Conservation (phyloP, 2,329 filamentous ascomycete genomes). For the Xylariaceae sp. region DNA sequence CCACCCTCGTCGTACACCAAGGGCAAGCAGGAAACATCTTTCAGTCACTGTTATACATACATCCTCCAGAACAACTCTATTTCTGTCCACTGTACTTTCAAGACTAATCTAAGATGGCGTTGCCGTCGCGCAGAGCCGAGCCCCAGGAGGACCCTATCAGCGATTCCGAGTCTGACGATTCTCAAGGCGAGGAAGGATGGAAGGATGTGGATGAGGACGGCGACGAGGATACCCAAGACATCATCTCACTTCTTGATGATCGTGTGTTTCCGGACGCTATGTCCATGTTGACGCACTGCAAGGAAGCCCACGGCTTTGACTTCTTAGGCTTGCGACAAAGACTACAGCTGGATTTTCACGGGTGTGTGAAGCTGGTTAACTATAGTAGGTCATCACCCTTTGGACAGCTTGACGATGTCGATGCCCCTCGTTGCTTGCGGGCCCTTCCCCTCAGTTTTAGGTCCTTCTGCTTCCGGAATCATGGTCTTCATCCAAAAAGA, state of each 20-base stretch:
- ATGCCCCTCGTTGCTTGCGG: too few species aligned
- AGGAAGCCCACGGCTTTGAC: slow-evolving; percentile 64
- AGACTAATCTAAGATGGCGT: too few species aligned
- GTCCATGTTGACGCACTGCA: slow-evolving; percentile 68
- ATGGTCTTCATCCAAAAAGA: too few species aligned
- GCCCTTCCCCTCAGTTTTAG: too few species aligned
- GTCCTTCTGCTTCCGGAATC: too few species aligned
- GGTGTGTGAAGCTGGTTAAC: slow-evolving; percentile 72
- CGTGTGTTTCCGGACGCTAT: slow-evolving; percentile 61
- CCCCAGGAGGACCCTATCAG: slow-evolving; percentile 9
- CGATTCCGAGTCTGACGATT: slow-evolving; percentile 38
- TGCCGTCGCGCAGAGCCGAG: too few species aligned
- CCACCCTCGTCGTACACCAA: too few species aligned
- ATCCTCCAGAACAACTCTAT: too few species aligned
- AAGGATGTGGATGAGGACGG: slow-evolving; percentile 59
- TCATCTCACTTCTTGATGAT: slow-evolving; percentile 68
- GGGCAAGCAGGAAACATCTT: too few species aligned
- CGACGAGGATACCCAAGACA: slow-evolving; percentile 52
- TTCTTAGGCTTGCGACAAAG: slow-evolving; percentile 58
- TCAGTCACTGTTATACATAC: too few species aligned
- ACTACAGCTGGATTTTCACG: slow-evolving; percentile 68
- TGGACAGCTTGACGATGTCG: too few species aligned
- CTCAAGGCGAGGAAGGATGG: slow-evolving; percentile 48
- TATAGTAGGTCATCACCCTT: slow-evolving; percentile 43
- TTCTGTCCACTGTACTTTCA: too few species aligned